These are phyloP conservation scores for Fusarium tricinctum DNA, from an alignment of 2,329 filamentous ascomycete genomes.

Conservation along the genomic window DNA sequence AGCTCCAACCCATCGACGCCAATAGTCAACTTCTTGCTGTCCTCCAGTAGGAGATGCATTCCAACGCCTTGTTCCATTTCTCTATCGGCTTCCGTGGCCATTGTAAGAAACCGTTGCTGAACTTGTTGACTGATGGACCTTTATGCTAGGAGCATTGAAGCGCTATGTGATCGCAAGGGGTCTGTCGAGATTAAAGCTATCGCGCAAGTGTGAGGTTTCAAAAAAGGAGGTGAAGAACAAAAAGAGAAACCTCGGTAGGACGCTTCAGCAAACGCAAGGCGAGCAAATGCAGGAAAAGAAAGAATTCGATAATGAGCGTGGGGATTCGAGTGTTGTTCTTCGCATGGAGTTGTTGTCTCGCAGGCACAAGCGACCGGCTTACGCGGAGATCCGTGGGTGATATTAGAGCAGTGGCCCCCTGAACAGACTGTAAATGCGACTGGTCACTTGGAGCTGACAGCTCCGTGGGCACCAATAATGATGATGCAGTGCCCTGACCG, in stretches of 20 bases:
- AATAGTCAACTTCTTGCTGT: slow-evolving; percentile 53
- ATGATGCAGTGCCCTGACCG: not conserved
- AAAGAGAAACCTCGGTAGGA: slow-evolving; percentile 9
- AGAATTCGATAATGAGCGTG: slow-evolving; percentile 12
- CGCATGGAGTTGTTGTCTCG: slow-evolving; percentile 1
- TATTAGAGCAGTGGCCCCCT: slow-evolving; percentile 38
- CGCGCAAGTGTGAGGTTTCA: not conserved
- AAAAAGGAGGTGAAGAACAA: not conserved
- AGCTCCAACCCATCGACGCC: slow-evolving; percentile 52
- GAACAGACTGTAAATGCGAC: slow-evolving; percentile 11
- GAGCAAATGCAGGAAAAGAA: not conserved
- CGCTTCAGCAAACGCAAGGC: not conserved
- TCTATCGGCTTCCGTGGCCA: slow-evolving; percentile 25
- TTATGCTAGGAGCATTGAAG: slow-evolving; percentile 2
- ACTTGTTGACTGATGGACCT: not conserved
- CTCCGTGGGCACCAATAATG: slow-evolving; percentile 18
- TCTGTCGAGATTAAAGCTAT: slow-evolving; percentile 12
- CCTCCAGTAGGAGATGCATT: slow-evolving; percentile 51
- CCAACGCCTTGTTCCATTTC: slow-evolving; percentile 47
- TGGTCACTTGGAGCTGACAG: slow-evolving; percentile 7
- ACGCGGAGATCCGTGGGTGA: slow-evolving; percentile 38
- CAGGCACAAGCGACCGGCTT: slow-evolving; percentile 22
- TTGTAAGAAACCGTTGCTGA: not conserved
- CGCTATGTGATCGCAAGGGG: slow-evolving; percentile 7
- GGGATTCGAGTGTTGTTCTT: slow-evolving; percentile 5